These are phyloP conservation scores for Plasmodium berghei DNA, from an alignment of 169 alveolate species.

Conservation along the genomic window DNA sequence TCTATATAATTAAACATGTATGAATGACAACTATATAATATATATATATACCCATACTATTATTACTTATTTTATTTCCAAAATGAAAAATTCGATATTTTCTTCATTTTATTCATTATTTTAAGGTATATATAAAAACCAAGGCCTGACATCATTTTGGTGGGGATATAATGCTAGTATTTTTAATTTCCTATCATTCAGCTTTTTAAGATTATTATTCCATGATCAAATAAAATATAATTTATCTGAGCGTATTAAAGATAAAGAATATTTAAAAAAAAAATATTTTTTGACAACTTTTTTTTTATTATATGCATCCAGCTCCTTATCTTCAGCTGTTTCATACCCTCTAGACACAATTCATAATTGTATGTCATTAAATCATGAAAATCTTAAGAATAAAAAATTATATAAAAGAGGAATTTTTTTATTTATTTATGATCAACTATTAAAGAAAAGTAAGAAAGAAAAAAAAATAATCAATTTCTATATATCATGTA, in stretches of 20 bases:
- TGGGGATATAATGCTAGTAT: constrained; percentile 74
- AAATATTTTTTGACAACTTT: constrained; percentile 23
- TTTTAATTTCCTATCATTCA: constrained; percentile 55
- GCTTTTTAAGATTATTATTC: constrained; percentile 55
- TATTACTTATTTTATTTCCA: too few species aligned
- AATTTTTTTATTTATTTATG: constrained; percentile 36
- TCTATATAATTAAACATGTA: background rate
- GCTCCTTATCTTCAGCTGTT: constrained; percentile 47
- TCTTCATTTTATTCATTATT: background rate
- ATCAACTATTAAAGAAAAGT: constrained; percentile 45
- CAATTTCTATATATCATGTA: too few species aligned
- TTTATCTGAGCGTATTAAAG: background rate
- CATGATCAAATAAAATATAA: constrained; percentile 56
- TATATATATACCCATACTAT: background rate
- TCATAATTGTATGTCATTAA: constrained; percentile 46
- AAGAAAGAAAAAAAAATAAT: constrained; percentile 2
- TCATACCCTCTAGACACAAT: constrained; percentile 51
- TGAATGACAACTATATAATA: background rate
- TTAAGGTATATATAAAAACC: constrained; percentile 51
- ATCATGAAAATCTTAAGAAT: constrained; percentile 48
- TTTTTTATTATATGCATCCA: constrained; percentile 45
- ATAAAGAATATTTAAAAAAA: constrained; percentile 12
- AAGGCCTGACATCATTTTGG: constrained; percentile 67
- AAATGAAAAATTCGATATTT: background rate
- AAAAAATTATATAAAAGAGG: constrained; percentile 39